Evolutionary conservation across 2,329 filamentous ascomycete genomes (phyloP), one percentile per base, ranked within the genome.

Genomic region (Talaromyces sp.): DNA sequence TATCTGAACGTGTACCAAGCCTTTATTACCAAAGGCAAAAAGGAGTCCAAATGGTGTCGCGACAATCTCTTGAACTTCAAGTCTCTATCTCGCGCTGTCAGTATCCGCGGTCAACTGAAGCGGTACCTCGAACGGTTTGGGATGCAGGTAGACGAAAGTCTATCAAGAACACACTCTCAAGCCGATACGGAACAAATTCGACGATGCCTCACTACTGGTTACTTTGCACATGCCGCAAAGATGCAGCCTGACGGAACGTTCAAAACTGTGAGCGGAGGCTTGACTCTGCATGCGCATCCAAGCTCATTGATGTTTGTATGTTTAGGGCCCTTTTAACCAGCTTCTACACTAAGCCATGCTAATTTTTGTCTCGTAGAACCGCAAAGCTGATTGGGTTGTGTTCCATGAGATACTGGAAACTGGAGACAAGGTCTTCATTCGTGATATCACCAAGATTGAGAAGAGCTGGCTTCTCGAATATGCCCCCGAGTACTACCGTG

Each of bases 221-320:
- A 91, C 75, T 99, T 97, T 75, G 88, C 92, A 0, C 91, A 97
- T 72, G 92, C 91, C 3, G 94, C 94, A 51, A 87, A 88, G 70
- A 97, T 97, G 92, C 91, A 95, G 74, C 83, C 90, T 0, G 93
- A 97, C 78, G 94, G 94, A 14, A 92, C 86, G 4, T 97, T 96
- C 73, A 86, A 85, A 66, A 93, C 91, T 56, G 87, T 96, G n/a
- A 87, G 88, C 62, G 91, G 91, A 31, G 86, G 86, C 43, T 88
- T 88, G 56, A 84, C 86, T 4, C 79, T 97, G 57, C 85, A 96
- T 78, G 91, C 92, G 24, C 94, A 99, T 75, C 94, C 94, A 0
- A 96, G 86, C 70, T 95, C 90, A 43, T 77, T 97, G 66, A 91
- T 97, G 86, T 97, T 97, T 80, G 80, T 83, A 71, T 75, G 80